Conservation (phyloP, 345 rosid genomes). For the Garcia nutans region DNA sequence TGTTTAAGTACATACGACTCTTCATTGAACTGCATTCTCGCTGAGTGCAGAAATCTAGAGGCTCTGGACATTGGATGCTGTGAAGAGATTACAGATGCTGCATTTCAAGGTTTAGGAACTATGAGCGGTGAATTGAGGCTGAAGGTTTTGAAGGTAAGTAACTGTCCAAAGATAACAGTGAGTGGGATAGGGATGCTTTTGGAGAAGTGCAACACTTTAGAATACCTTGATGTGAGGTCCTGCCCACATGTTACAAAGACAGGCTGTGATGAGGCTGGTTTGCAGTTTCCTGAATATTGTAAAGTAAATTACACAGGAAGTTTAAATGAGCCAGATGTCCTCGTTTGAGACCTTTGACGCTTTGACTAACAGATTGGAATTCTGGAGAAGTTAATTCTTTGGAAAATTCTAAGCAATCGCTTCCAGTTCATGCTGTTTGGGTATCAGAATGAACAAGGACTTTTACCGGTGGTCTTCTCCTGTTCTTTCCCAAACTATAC, state of each 20-base stretch:
- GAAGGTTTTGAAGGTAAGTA: constrained; percentile 72
- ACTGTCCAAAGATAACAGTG: constrained; percentile 71
- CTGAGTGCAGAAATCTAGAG: constrained; percentile 70
- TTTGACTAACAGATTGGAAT: neutral
- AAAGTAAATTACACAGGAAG: constrained; percentile 76
- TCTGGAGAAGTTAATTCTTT: neutral
- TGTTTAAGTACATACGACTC: constrained; percentile 73
- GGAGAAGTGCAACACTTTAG: constrained; percentile 57
- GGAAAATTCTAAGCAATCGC: neutral
- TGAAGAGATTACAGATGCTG: constrained; percentile 71
- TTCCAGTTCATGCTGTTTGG: constrained; percentile 13
- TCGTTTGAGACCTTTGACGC: constrained; percentile 30
- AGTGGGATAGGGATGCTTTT: constrained; percentile 64
- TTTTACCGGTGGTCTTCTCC: constrained; percentile 15
- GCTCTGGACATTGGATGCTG: constrained; percentile 92
- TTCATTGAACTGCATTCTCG: constrained; percentile 59
- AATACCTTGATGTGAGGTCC: constrained; percentile 84
- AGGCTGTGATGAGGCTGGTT: constrained; percentile 74
- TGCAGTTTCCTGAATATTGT: constrained; percentile 66
- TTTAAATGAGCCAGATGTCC: constrained; percentile 62
- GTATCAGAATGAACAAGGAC: constrained; percentile 13
- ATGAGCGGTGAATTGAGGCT: constrained; percentile 38
- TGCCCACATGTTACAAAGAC: constrained; percentile 72
- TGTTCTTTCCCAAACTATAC: constrained; percentile 30
- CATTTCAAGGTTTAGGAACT: constrained; percentile 48